Base-by-base conservation (phyloP, 164 flowering plant species). In the Vitis cinerea region DNA sequence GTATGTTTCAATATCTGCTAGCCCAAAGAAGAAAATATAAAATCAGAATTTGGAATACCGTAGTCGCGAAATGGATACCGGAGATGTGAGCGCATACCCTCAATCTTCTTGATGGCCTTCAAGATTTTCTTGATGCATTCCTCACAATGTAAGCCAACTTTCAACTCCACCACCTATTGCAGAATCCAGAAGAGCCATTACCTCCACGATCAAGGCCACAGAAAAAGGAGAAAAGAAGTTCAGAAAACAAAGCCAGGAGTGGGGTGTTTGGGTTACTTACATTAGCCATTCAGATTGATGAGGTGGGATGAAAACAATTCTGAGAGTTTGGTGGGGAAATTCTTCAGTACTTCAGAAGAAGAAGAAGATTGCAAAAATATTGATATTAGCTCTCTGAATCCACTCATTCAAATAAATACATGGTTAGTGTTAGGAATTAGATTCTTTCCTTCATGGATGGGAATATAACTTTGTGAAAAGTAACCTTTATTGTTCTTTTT, bases 121-220 rank as follows among this genome's bases (percentile, higher is more conserved):
- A 85, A 67, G 79, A 94, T 92, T 63, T 91, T 91, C 85, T 85
- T 94, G 82, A 90, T 90, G 83, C 98, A 94, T 64, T 89, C 91
- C 0, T 88, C 93, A 61, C 98, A 92, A 61, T 94, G 97, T 81
- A 94, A 74, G 8, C 88, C 88, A 61, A 94, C 97, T 76, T 80
- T 92, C 86, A 94, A 70, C 66, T 94, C 98, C 79, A 94, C 97
- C 66, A 88, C 86, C 94, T 90, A 48, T 37, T 52, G 54, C 57
- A 50, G 0, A 8, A n/a, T 4, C 56, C 13, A 53, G 56, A 53
- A 53, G 0, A 65, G 15, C 4, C 37, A 15, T 13, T 14, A 13
- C 10, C 30, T 8, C 50, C 9, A 12, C 2, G 13, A 64, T 59
- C 6, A 53, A 53, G 10, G 14, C 6, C 7, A 4, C n/a, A 13